Evolutionary conservation across 805 yeast species (phyloP), one percentile per base, ranked within the genome.

Genomic region (Scheffersomyces lignosus): DNA sequence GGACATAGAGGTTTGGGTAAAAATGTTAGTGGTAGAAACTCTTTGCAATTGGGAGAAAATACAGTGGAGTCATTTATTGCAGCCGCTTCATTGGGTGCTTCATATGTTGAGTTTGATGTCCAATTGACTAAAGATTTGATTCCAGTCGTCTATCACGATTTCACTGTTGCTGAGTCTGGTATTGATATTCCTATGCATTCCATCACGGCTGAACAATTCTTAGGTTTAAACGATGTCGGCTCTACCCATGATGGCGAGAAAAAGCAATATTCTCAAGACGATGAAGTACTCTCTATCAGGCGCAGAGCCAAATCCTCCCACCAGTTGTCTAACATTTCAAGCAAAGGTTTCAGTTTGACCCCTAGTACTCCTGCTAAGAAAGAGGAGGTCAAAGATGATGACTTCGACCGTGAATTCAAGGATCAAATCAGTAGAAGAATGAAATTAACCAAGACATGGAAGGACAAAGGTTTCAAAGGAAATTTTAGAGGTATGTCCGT

Each of bases 1-100:
- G 98, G 98, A 2, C 98, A 91, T 61, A 77, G 98, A 53, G 98
- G 98, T 4, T 70, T 88, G 45, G 98, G 98, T 48, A 90, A 89
- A 67, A 91, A 91, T 62, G 73, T 77, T 34, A 73, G 80, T 39
- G 74, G 75, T 29, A 74, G 82, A 31, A 81, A 78, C 44, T 85
- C 96, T 3, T 72, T 91, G 52, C 98, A 91, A 61, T 72, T 91
- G 42, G 98, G 98, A 28, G 98, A 91, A 54, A 91, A 91, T 58
- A 91, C 98, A 0, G 84, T 91, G 15, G 96, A 91, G 52, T 86
- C 96, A 0, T 91, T 91, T 52, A 85, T 91, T 55, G 95, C 96
- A 9, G 98, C 98, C 0, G 96, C 97, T 0, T 88, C 95, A 2
- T 68, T 91, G 47, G 98, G 98, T 27, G 98, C 98, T 1, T 83